Conservation (phyloP, 768 basidiomycete species). For the Infundibulicybe gibba region DNA sequence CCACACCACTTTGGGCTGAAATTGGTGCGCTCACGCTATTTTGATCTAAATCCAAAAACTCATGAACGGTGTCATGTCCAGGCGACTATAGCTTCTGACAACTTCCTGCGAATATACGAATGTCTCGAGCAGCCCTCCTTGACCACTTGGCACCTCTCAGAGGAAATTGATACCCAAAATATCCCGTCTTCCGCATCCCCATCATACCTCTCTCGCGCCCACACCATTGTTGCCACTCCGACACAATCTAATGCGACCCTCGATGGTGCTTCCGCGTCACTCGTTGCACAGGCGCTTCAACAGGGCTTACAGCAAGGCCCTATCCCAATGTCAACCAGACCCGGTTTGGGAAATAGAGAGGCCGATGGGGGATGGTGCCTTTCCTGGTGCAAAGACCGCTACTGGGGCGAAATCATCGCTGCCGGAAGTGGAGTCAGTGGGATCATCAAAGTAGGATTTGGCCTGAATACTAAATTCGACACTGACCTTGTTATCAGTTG, state of each 20-base stretch:
- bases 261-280: slow-evolving; percentile 54
- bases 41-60: background rate
- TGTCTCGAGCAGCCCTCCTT: slow-evolving; percentile 76
- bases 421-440: slow-evolving; percentile 71
- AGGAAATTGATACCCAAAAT: slow-evolving; percentile 71
- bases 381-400: slow-evolving; percentile 55
- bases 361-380: slow-evolving; percentile 7
- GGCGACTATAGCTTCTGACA: slow-evolving; percentile 90
- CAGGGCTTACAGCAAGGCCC: slow-evolving; percentile 38
- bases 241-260: slow-evolving; percentile 58
- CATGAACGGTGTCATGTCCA: slow-evolving; percentile 20
- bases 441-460: slow-evolving; percentile 61
- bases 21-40: slow-evolving; percentile 65
- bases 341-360: slow-evolving; percentile 11
- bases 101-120: slow-evolving; percentile 84
- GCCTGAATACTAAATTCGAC: background rate
- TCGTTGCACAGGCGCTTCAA: slow-evolving; percentile 63
- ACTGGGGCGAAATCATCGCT: slow-evolving; percentile 92
- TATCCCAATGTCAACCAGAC: slow-evolving; percentile 6
- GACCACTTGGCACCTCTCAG: slow-evolving; percentile 68
- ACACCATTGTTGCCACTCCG: slow-evolving; percentile 66
- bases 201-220: slow-evolving; percentile 37
- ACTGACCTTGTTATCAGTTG: slow-evolving; percentile 41
- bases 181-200: slow-evolving; percentile 45
- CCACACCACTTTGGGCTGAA: slow-evolving; percentile 88